Conservation (phyloP, 257 asterid genomes). For the Coffea canephora region DNA sequence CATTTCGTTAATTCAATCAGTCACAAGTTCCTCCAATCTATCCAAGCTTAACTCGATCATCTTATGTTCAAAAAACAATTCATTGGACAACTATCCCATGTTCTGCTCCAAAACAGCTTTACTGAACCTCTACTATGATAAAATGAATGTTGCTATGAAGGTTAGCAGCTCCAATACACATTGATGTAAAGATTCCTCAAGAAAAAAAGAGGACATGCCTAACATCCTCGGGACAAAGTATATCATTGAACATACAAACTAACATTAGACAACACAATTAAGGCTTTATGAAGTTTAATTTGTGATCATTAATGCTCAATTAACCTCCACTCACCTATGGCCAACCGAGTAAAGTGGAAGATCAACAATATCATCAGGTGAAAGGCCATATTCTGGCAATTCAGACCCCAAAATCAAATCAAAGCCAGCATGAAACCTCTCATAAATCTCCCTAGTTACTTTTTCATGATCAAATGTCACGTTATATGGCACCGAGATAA, state of each 20-base stretch:
- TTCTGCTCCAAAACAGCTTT: not conserved
- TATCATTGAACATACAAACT: not conserved
- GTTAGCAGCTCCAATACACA: not conserved
- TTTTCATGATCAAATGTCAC: constrained; percentile 89
- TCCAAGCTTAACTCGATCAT: not conserved
- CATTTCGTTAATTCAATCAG: not conserved
- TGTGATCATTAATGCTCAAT: not conserved
- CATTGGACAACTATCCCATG: not conserved
- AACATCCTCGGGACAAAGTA: not conserved
- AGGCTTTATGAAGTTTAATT: not conserved
- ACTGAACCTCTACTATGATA: not conserved
- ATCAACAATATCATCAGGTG: constrained; percentile 57
- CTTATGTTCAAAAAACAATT: not conserved
- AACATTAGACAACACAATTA: not conserved
- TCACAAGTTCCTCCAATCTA: not conserved
- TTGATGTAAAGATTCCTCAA: not conserved
- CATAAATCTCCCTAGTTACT: constrained; percentile 60
- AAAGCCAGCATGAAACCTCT: constrained; percentile 67
- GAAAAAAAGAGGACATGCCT: not conserved
- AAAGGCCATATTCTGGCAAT: constrained; percentile 67
- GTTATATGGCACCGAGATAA: constrained; percentile 86
- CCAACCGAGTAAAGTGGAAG: constrained; percentile 91
- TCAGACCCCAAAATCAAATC: constrained; percentile 58
- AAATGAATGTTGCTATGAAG: not conserved
- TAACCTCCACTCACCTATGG: constrained; percentile 58